Percentiles rank a stretch among this genome's conserved stretches.
Conservation (phyloP, 176 grass and related monocot genomes). For the Zea luxurians region DNA sequence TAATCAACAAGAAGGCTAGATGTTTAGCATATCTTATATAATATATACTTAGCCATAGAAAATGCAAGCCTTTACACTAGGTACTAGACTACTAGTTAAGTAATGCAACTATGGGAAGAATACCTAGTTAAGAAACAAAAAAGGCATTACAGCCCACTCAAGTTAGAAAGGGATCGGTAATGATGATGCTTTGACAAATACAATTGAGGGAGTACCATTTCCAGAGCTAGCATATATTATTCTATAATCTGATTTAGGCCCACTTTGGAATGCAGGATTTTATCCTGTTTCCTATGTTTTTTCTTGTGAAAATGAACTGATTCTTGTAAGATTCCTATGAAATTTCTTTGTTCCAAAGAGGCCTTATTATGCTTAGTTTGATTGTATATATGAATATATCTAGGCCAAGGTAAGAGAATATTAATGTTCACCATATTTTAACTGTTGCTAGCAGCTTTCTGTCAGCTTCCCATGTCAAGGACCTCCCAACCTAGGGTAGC, state of each 20-base stretch:
- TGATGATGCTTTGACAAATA: constrained; percentile 29
- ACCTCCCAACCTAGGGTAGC: no score
- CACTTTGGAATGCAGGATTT: background rate
- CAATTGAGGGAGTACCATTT: constrained; percentile 10
- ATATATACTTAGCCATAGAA: background rate
- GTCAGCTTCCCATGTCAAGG: background rate
- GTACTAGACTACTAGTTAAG: background rate
- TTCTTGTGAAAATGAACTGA: background rate
- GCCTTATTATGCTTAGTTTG: constrained; percentile 4
- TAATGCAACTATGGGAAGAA: background rate
- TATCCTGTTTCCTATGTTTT: background rate
- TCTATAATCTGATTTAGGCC: constrained; percentile 18
- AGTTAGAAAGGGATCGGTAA: constrained; percentile 27
- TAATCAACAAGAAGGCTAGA: background rate
- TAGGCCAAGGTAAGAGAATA: background rate
- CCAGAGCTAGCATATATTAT: constrained; percentile 1
- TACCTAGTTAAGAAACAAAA: background rate
- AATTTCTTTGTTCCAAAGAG: background rate
- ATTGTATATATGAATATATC: background rate
- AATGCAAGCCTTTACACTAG: constrained; percentile 8
- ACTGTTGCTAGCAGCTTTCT: background rate
- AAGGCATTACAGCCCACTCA: background rate
- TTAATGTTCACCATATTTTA: constrained; percentile 23
- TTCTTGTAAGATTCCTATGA: background rate
- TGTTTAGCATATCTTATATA: background rate